Evolutionary conservation across 768 basidiomycete species (phyloP).

Genomic region (Mrakia frigida): DNA sequence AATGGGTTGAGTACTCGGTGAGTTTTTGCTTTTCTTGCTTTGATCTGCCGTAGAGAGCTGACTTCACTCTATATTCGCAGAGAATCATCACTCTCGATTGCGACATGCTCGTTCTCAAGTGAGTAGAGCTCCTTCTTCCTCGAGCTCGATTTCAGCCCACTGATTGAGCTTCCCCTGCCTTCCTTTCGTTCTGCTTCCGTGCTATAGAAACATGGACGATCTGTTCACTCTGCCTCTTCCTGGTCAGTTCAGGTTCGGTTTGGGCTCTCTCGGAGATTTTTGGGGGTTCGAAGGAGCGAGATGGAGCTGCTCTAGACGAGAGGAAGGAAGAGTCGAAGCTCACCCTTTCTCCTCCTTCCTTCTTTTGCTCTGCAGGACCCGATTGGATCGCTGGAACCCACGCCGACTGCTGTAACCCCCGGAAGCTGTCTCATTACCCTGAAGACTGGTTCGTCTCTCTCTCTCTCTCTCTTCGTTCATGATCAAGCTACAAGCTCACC

Average conservation of each 20-base stretch:
- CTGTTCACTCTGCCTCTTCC: conserved; percentile 51
- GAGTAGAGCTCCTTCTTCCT: background rate
- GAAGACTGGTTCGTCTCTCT: conserved; percentile 63
- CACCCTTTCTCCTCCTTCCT: background rate
- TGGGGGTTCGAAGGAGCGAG: no score
- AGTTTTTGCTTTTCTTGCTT: background rate
- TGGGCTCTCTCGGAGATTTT: no score
- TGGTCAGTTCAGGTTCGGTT: background rate
- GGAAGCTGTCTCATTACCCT: conserved; percentile 77
- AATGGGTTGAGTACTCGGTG: conserved; percentile 33
- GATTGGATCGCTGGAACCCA: conserved; percentile 49
- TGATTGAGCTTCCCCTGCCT: background rate
- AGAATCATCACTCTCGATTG: conserved; percentile 70
- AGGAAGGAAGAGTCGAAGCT: no score
- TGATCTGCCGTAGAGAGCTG: background rate
- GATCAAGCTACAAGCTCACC: background rate
- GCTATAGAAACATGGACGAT: conserved; percentile 73
- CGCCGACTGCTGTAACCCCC: conserved; percentile 85
- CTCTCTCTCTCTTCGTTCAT: background rate
- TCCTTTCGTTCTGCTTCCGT: no score
- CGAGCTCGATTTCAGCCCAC: background rate
- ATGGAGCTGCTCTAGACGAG: no score
- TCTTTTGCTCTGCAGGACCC: conserved; percentile 21
- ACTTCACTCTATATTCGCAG: conserved; percentile 32
- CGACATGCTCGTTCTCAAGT: conserved; percentile 72